Conservation (phyloP, 306 rosid species). For the Rubus parviflorus region DNA sequence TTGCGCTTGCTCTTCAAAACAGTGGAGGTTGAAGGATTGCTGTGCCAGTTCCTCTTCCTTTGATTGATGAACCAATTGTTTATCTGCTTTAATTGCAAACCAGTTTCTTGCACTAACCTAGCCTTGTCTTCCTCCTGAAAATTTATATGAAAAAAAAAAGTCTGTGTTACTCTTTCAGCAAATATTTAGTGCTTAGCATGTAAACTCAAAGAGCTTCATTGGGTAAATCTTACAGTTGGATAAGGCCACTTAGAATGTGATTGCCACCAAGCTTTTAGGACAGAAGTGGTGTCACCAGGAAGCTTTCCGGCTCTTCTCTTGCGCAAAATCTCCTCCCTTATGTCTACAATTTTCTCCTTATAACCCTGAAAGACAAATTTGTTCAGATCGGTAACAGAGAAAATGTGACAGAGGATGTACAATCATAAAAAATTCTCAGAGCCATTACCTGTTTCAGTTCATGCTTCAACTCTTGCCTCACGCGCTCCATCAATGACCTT, state of each 20-base stretch:
- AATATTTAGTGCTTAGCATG: not conserved
- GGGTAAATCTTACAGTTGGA: constrained; percentile 73
- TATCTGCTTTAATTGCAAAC: constrained; percentile 91
- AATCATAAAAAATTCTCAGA: constrained; percentile 9
- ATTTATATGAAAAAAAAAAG: not conserved
- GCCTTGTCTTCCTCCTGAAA: constrained; percentile 96
- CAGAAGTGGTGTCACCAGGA: constrained; percentile 98
- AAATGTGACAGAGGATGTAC: not conserved
- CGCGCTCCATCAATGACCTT: constrained; percentile 98
- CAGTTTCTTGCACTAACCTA: constrained; percentile 95
- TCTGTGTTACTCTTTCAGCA: not conserved
- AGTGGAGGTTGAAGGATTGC: constrained; percentile 90
- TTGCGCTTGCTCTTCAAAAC: constrained; percentile 95
- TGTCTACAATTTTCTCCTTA: constrained; percentile 95
- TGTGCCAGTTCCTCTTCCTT: constrained; percentile 98
- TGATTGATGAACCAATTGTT: constrained; percentile 99
- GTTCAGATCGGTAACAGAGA: not conserved
- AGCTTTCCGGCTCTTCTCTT: constrained; percentile 99
- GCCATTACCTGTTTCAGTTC: constrained; percentile 74
- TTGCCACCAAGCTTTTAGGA: constrained; percentile 95
- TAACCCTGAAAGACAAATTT: constrained; percentile 54
- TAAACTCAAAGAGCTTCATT: constrained; percentile 1
- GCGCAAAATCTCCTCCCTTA: constrained; percentile 92
- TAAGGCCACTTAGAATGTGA: constrained; percentile 98
- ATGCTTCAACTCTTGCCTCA: constrained; percentile 92